Percentiles rank a stretch among this genome's conserved stretches.
Evolutionary conservation across 495 filamentous ascomycete genomes (phyloP).

Genomic region (Aspergillus cavernicola): DNA sequence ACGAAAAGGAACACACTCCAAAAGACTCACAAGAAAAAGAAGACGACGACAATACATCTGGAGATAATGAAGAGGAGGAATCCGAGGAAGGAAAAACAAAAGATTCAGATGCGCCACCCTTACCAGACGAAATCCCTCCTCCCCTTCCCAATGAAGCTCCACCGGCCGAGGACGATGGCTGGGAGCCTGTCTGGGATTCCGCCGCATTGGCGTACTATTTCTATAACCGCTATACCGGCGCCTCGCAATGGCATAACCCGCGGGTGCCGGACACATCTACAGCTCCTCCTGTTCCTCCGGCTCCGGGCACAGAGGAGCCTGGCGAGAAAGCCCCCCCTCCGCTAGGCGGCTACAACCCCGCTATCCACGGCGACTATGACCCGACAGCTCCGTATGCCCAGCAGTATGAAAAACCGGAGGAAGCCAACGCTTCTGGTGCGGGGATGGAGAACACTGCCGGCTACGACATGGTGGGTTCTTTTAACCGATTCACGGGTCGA

Average conservation of each 20-base stretch:
- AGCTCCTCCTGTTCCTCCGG: not conserved
- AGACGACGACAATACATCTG: slow-evolving; percentile 13
- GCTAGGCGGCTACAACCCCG: slow-evolving; percentile 83
- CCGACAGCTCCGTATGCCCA: slow-evolving; percentile 89
- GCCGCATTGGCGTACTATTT: slow-evolving; percentile 75
- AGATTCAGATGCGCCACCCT: slow-evolving; percentile 38
- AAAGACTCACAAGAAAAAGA: not conserved
- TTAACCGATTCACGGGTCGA: slow-evolving; percentile 90
- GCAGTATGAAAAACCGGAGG: slow-evolving; percentile 32
- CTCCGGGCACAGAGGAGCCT: not conserved
- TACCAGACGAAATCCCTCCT: slow-evolving; percentile 49
- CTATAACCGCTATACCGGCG: slow-evolving; percentile 75
- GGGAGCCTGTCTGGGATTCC: slow-evolving; percentile 81
- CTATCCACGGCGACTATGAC: slow-evolving; percentile 94
- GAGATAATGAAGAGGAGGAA: slow-evolving; percentile 20
- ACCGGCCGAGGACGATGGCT: slow-evolving; percentile 74
- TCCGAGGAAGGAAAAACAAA: slow-evolving; percentile 20
- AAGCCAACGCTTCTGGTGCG: slow-evolving; percentile 25
- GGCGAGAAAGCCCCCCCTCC: slow-evolving; percentile 18
- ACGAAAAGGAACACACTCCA: slow-evolving; percentile 15
- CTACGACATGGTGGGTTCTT: slow-evolving; percentile 67
- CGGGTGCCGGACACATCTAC: slow-evolving; percentile 54
- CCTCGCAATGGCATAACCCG: slow-evolving; percentile 87
- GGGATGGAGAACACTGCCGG: slow-evolving; percentile 32
- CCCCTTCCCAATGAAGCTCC: slow-evolving; percentile 53